A percentile compares a stretch with the other conserved stretches of the same genome.
These are phyloP conservation scores for Rugosomyces carneus DNA, from an alignment of 1,284 basidiomycete species.

Conservation along the genomic window DNA sequence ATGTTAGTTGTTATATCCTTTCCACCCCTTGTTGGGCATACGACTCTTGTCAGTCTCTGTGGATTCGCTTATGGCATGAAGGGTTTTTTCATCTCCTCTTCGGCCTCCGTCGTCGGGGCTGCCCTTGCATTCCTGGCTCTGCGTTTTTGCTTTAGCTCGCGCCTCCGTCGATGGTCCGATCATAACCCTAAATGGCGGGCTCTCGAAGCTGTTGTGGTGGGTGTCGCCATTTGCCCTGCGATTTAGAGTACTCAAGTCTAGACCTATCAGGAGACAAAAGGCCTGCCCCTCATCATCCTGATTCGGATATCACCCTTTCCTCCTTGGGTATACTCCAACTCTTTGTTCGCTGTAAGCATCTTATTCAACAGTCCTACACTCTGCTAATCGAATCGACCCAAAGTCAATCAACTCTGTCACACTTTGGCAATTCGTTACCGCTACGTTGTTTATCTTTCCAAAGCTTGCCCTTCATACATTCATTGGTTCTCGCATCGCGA, in stretches of 20 bases:
- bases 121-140: slow-evolving; percentile 58
- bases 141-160: slow-evolving; percentile 51
- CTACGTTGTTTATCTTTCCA: slow-evolving; percentile 65
- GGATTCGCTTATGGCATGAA: slow-evolving; percentile 81
- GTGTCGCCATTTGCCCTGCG: slow-evolving; percentile 21
- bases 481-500: slow-evolving; percentile 70
- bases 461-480: slow-evolving; percentile 70
- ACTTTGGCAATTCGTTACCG: slow-evolving; percentile 69
- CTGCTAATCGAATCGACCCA: slow-evolving; percentile 11
- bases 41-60: slow-evolving; percentile 57
- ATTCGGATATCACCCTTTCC: slow-evolving; percentile 80
- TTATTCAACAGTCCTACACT: neutral
- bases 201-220: slow-evolving; percentile 69
- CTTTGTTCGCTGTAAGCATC: slow-evolving; percentile 64
- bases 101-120: slow-evolving; percentile 62
- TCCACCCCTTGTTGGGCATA: slow-evolving; percentile 76
- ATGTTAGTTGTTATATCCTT: slow-evolving; percentile 60
- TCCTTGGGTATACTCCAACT: slow-evolving; percentile 78
- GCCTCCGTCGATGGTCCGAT: slow-evolving; percentile 51
- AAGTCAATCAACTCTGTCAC: slow-evolving; percentile 71
- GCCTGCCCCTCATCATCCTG: slow-evolving; percentile 71
- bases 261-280: slow-evolving; percentile 62
- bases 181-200: slow-evolving; percentile 70
- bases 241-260: slow-evolving; percentile 8
- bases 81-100: slow-evolving; percentile 61